Evolutionary conservation across 1,284 basidiomycete species (phyloP).

Genomic region (Malassezia sp.): DNA sequence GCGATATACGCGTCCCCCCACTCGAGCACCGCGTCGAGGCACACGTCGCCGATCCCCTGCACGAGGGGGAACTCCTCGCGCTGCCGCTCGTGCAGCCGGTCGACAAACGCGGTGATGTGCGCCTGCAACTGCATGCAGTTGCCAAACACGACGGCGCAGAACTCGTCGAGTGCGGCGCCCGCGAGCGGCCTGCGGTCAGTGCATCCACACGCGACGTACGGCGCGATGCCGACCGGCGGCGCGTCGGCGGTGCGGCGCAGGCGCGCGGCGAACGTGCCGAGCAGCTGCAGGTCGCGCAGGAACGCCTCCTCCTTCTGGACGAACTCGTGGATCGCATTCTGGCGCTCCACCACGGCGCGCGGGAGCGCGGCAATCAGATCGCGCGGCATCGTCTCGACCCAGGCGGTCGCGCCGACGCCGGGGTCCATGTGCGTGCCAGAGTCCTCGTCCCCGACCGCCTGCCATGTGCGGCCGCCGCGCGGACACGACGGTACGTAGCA

Average conservation of each 20-base stretch:
- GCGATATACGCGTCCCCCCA: conserved; percentile 74
- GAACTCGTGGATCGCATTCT: conserved; percentile 80
- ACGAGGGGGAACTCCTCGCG: conserved; percentile 76
- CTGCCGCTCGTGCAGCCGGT: conserved; percentile 74
- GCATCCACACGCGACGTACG: too few relatives aligned
- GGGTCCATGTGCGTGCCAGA: conserved; percentile 7
- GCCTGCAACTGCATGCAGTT: conserved; percentile 73
- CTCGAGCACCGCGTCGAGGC: conserved; percentile 73
- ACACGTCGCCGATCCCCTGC: conserved; percentile 75
- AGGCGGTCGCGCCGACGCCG: conserved; percentile 51
- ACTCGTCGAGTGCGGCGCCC: conserved; percentile 55
- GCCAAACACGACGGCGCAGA: conserved; percentile 74
- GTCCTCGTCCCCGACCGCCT: background rate
- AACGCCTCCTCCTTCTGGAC: conserved; percentile 84
- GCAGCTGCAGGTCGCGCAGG: conserved; percentile 70
- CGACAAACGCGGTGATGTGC: conserved; percentile 68
- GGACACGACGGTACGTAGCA: conserved; percentile 36
- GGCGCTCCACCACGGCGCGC: conserved; percentile 67
- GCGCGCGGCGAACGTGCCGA: conserved; percentile 52
- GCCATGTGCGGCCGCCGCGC: conserved; percentile 2
- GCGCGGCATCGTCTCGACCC: conserved; percentile 62
- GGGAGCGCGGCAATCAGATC: conserved; percentile 60
- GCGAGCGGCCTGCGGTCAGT: too few relatives aligned
- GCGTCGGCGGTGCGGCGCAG: conserved; percentile 14
- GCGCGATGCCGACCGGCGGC: background rate